These are phyloP conservation scores for Fusarium nematophilum DNA, from an alignment of 2,329 filamentous ascomycete genomes.

Conservation along the genomic window DNA sequence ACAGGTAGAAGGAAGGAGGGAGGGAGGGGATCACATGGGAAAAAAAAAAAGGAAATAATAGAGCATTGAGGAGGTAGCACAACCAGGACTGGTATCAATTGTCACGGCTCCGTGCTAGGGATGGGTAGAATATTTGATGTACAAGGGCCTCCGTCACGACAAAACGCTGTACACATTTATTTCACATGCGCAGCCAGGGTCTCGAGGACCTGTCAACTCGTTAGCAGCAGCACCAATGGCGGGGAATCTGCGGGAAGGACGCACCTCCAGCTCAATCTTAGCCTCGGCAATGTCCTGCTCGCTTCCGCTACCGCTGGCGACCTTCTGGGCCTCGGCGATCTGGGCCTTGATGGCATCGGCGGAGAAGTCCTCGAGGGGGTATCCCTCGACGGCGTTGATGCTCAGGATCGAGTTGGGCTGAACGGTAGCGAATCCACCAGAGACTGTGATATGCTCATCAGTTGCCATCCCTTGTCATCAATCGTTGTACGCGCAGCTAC, in stretches of 20 bases:
- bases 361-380: slow-evolving; percentile 95
- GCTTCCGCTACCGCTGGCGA: slow-evolving; percentile 88
- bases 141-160: slow-evolving; percentile 54
- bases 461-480: slow-evolving; percentile 15
- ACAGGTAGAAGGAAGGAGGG: slow-evolving; percentile 16
- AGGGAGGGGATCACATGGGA: slow-evolving; percentile 35
- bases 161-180: slow-evolving; percentile 71
- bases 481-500: slow-evolving; percentile 6
- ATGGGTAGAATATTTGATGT: slow-evolving; percentile 55
- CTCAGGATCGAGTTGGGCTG: slow-evolving; percentile 94
- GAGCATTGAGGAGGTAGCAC: slow-evolving; percentile 39
- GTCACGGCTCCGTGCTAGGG: slow-evolving; percentile 50
- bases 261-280: slow-evolving; percentile 97
- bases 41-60: slow-evolving; percentile 20
- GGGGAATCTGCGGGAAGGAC: slow-evolving; percentile 22
- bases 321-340: slow-evolving; percentile 95
- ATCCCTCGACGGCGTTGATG: slow-evolving; percentile 99
- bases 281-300: slow-evolving; percentile 98
- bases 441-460: slow-evolving; percentile 69
- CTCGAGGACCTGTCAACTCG: slow-evolving; percentile 75
- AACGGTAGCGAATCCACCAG: slow-evolving; percentile 95
- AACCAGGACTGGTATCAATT: slow-evolving; percentile 52
- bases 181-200: slow-evolving; percentile 84
- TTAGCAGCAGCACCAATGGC: slow-evolving; percentile 50
- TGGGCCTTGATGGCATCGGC: slow-evolving; percentile 88